Percentiles rank a stretch among this genome's conserved stretches.
Evolutionary conservation across 2,329 filamentous ascomycete genomes (phyloP).

Genomic region (Fusarium sp.): DNA sequence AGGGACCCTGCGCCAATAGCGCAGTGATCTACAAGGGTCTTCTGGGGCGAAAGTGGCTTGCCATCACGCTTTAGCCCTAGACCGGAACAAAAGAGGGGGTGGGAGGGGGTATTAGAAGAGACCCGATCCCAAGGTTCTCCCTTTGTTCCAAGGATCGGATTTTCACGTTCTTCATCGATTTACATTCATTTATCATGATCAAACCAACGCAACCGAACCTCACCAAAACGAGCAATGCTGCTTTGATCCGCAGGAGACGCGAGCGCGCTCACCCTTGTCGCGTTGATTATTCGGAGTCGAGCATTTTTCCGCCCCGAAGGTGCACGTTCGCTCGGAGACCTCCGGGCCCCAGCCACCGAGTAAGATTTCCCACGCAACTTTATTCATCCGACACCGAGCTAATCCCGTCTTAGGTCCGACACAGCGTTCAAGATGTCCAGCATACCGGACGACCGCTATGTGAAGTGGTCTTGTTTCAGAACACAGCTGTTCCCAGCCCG

Average conservation of each 20-base stretch:
- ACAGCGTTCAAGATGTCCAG: slow-evolving; percentile 7
- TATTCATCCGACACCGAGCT: slow-evolving; percentile 2
- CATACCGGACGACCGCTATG: slow-evolving; percentile 9
- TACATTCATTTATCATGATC: not conserved
- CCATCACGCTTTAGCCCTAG: slow-evolving; percentile 2
- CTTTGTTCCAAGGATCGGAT: slow-evolving; percentile 4
- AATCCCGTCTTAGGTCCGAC: slow-evolving; percentile 8
- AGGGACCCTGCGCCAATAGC: slow-evolving; percentile 22
- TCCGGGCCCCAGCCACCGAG: not conserved
- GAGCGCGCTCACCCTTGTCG: slow-evolving; percentile 2
- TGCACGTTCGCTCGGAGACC: slow-evolving; percentile 5
- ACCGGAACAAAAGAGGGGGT: not conserved
- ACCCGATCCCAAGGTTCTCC: slow-evolving; percentile 13
- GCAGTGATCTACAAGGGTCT: slow-evolving; percentile 21
- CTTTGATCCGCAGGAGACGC: slow-evolving; percentile 10
- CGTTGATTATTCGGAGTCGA: slow-evolving; percentile 1
- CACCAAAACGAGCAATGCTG: slow-evolving; percentile 6
- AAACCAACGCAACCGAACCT: slow-evolving; percentile 8
- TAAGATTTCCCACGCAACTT: slow-evolving; percentile 10
- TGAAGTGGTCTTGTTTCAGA: slow-evolving; percentile 19
- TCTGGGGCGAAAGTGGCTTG: not conserved
- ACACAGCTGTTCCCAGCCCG: slow-evolving; percentile 3
- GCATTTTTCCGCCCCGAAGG: slow-evolving; percentile 23
- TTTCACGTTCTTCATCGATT: not conserved
- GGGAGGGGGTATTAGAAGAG: slow-evolving; percentile 21